Base-by-base conservation (phyloP, 257 asterid species). In the Eucommia ulmoides region DNA sequence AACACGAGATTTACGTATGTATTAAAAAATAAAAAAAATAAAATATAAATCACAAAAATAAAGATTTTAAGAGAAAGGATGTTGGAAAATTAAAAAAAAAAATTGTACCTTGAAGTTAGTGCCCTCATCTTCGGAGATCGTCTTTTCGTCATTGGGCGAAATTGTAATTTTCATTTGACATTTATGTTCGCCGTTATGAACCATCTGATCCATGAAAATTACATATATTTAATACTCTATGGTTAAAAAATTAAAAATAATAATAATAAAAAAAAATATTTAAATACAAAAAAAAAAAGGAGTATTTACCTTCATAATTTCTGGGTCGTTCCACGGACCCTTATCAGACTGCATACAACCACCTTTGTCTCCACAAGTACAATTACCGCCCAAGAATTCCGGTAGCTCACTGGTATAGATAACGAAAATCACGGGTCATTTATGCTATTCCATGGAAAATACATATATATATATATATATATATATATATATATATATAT, bases 251-350 rank as follows among this genome's bases (percentile, higher is more conserved):
- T 5, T 29, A 7, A 29, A 29, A 29, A 29, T 29, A 5, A 29
- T 29, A 12, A 29, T 5, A 29, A 29, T 29, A 12, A 12, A 29
- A 7, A 29, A 29, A 12, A 29, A 29, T 29, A 29, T 7, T 7
- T 5, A 29, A 29, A 29, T 29, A 12, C 38, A 12, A 29, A 29
- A 29, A 29, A n/a, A n/a, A n/a, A n/a, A n/a, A n/a, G n/a, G n/a
- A n/a, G n/a, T n/a, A n/a, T n/a, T 22, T 56, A 69, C 74, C 74
- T 70, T 63, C 54, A 53, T 22, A 23, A 66, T 19, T 35, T 57
- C 61, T 47, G 54, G 60, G 62, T 68, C 69, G 53, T 69, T 81
- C 87, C 92, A 81, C 16, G 81, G 81, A 53, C 92, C 87, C 61
- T 62, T 81, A 50, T 72, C 78, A 19, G 81, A 78, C 61, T 67